Base-by-base conservation (phyloP, 257 asterid genomes). In the Solanum dulcamara region DNA sequence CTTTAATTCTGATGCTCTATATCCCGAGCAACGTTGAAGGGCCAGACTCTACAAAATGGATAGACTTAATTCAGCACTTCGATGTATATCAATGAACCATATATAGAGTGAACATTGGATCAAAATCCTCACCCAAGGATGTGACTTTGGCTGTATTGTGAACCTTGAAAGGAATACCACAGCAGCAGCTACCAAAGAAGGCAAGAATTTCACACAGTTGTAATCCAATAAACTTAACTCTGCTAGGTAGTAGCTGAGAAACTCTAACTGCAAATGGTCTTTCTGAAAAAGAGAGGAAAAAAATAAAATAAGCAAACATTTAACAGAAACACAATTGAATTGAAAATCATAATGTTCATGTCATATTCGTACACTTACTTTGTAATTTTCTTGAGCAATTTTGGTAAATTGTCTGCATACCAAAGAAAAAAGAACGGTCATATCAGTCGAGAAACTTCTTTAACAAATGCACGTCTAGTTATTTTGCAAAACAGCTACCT, bases 211-310 rank as follows among this genome's bases (percentile, higher is more conserved):
- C 68, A 95, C 85, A 70, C 98, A 96, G 44, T 85, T 91, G 51
- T 96, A 93, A 24, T 95, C 98, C 84, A 96, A 87, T 86, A 96
- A 88, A 85, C 98, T 96, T 67, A 96, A 87, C 88, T 96, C 98
- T 1, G 97, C 96, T 32, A 96, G 53, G 90, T 94, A 96, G 90
- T 87, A 90, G 10, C 94, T 93, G 88, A 96, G 85, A 89, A 94
- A 96, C 89, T 96, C 99, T 30, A 94, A 86, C 66, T 88, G 89
- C 93, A 92, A 85, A 88, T 81, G 44, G 0, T 88, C 81, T 50
- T n/a, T 87, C 97, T 95, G 91, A 75, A 89, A 5, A 88, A 5
- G 83, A 80, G 7, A 81, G 40, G 40, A 42, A 77, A 40, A 60
- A 7, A 4, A 12, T 22, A 67, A 77, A 24, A 77, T 46, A 7